A percentile compares a stretch with the other conserved stretches of the same genome.
These are phyloP conservation scores for Petunia secreta DNA, from an alignment of 257 asterid species.

Conservation along the genomic window DNA sequence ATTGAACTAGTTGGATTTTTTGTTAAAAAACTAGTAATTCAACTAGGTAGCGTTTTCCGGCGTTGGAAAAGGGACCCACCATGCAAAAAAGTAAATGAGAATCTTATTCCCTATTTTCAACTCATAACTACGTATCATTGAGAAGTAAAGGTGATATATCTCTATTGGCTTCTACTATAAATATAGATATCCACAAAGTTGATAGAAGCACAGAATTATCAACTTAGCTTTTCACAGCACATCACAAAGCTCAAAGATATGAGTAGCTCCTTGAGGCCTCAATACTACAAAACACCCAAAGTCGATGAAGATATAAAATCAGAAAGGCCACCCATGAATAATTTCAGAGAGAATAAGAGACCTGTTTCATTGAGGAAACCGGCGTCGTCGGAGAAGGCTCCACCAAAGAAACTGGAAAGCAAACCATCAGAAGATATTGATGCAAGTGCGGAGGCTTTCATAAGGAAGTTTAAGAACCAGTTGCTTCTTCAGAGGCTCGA, in stretches of 20 bases:
- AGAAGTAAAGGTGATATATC: neutral
- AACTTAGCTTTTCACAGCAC: neutral
- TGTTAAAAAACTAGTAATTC: neutral
- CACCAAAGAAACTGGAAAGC: slow-evolving; percentile 43
- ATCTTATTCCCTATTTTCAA: neutral
- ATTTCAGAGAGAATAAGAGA: neutral
- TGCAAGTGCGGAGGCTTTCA: slow-evolving; percentile 74
- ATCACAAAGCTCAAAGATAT: neutral
- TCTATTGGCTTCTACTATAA: neutral
- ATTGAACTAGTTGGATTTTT: neutral
- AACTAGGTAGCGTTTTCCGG: neutral
- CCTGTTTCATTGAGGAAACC: neutral
- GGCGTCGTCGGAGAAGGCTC: slow-evolving; percentile 24
- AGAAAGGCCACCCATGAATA: slow-evolving; percentile 1
- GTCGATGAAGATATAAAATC: neutral
- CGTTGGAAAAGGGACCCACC: neutral
- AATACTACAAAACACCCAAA: neutral
- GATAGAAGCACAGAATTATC: neutral
- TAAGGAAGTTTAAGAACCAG: slow-evolving; percentile 66
- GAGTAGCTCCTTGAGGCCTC: slow-evolving; percentile 9
- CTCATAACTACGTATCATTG: neutral
- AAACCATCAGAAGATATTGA: slow-evolving; percentile 58
- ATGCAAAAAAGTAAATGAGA: neutral
- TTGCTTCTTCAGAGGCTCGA: slow-evolving; percentile 70
- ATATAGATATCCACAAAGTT: neutral